These are phyloP conservation scores for Rostrohypoxylon terebratum DNA, from an alignment of 495 filamentous ascomycete species.

Conservation along the genomic window DNA sequence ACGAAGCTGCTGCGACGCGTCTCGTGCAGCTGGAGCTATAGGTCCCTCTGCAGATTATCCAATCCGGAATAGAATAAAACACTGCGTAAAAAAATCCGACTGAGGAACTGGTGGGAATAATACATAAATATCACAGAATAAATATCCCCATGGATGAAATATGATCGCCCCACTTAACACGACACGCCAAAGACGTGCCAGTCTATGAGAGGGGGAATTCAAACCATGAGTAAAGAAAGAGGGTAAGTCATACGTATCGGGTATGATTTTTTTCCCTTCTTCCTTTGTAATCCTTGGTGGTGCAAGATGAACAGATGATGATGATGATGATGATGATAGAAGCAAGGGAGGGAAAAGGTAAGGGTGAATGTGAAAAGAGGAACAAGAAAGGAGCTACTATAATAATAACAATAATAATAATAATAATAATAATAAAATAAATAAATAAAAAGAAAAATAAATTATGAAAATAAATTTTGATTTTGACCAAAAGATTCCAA, in stretches of 20 bases:
- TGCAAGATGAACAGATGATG: background rate
- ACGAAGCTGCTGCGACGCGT: slow-evolving; percentile 35
- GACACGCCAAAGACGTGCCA: slow-evolving; percentile 13
- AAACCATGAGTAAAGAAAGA: background rate
- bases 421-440: slow-evolving; percentile 15
- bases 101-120: slow-evolving; percentile 12
- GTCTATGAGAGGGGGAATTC: background rate
- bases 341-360: background rate
- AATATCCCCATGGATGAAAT: slow-evolving; percentile 7
- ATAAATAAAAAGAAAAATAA: background rate
- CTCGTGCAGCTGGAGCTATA: slow-evolving; percentile 22
- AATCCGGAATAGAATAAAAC: slow-evolving; percentile 19
- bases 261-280: background rate
- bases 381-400: background rate
- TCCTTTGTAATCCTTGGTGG: background rate
- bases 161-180: slow-evolving; percentile 18
- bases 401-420: slow-evolving; percentile 4
- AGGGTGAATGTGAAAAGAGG: background rate
- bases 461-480: slow-evolving; percentile 35
- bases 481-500: no score
- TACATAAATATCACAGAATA: no score
- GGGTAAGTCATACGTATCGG: background rate
- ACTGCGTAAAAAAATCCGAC: slow-evolving; percentile 9
- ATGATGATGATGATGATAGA: background rate
- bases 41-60: slow-evolving; percentile 23